Base-by-base conservation (phyloP, 1,284 basidiomycete genomes). In the Puccinia horiana region DNA sequence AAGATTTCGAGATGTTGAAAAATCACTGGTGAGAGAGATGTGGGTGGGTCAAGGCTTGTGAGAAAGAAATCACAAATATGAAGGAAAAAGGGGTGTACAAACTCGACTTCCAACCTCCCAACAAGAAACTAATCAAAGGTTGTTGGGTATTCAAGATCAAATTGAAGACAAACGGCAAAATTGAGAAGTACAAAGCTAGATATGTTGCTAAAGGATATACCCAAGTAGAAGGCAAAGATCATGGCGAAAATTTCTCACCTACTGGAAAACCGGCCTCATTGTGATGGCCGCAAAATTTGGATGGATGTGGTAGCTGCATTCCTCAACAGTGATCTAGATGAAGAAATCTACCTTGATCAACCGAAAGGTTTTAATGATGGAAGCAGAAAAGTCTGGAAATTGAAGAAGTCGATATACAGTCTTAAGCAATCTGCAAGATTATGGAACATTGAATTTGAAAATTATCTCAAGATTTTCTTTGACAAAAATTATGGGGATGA, bases 361-460 rank as follows among this genome's bases (percentile, higher is more conserved):
- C 44, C 42, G 23, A 35, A 40, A 44, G 75, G 35, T 29, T 63
- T 76, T 20, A 42, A 63, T 29, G 37, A 76, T 11, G 20, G 14
- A 23, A 52, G 35, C 23, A 40, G 35, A 63, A 47, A 26, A n/a
- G 44, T 40, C 18, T 72, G 69, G 23, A 74, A 76, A 61, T 26
- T 83, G n/a, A 58, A 70, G 18, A 74, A 76, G 16, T 61, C 76
- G 16, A 47, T 83, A 14, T 83, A 83, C 52, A 77, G 82, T 32
- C 42, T 83, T 1, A 70, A 74, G 40, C 82, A 83, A 75, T 58
- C 76, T 14, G 76, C 77, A 42, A 32, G 47, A 23, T 35, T 52
- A 18, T 82, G 74, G 76, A 42, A 80, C 26, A 49, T 56, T 16
- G 54, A 49, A 54, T 26, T 83, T 5, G 52, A 67, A 42, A 32